Conservation (phyloP, 495 filamentous ascomycete species). For the Penicillium daleae region DNA sequence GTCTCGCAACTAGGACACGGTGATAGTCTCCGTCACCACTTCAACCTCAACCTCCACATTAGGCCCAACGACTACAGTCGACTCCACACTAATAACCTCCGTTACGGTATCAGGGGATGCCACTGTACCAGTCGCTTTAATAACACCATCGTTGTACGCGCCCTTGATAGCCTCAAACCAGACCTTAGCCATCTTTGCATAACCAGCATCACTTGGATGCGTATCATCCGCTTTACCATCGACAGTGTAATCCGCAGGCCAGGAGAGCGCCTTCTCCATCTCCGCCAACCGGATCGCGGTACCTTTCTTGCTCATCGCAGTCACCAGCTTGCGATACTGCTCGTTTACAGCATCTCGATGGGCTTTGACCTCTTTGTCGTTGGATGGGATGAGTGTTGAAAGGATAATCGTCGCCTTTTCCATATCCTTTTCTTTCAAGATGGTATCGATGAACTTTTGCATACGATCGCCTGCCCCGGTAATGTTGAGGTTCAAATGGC, state of each 20-base stretch:
- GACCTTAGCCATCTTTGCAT: conserved; percentile 1
- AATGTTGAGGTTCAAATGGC: background rate
- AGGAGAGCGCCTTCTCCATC: background rate
- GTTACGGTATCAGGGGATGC: background rate
- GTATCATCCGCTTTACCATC: background rate
- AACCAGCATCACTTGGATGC: background rate
- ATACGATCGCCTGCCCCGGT: background rate
- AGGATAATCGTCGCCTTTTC: background rate
- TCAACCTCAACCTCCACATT: background rate
- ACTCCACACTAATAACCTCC: background rate
- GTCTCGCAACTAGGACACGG: background rate
- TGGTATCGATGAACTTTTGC: background rate
- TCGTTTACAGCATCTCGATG: background rate
- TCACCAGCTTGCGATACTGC: background rate
- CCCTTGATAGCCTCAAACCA: conserved; percentile 2
- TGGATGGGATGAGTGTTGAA: background rate
- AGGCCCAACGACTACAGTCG: background rate
- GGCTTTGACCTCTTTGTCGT: background rate
- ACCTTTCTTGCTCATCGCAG: background rate
- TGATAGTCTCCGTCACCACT: background rate
- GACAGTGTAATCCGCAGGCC: background rate
- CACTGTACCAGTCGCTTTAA: background rate
- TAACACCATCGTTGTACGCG: background rate
- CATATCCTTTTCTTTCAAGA: background rate
- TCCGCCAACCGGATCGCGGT: background rate